phyloP scores from a whole-genome alignment of 108 stramenopile species.

The Conticribra weissflogii region DNA sequence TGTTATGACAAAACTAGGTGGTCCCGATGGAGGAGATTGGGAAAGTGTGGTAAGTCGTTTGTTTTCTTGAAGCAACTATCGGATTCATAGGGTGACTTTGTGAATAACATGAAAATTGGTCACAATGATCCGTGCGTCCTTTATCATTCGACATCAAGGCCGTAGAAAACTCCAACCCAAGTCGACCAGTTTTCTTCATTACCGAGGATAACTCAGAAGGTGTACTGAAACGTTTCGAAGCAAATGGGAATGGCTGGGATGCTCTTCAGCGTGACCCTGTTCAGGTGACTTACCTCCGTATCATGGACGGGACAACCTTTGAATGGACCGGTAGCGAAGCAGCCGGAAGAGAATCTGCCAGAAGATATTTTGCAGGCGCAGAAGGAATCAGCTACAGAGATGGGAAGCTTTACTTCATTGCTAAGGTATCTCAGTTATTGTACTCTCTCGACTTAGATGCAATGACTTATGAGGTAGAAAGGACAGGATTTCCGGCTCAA shows the following conservation, averaged over 20 bases:
- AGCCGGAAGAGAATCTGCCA: slow-evolving; percentile 13
- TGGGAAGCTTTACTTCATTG: slow-evolving; percentile 38
- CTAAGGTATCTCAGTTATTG: slow-evolving; percentile 24
- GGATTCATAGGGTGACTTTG: not conserved
- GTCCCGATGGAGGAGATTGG: slow-evolving; percentile 22
- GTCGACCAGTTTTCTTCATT: slow-evolving; percentile 44
- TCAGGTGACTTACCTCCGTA: not conserved
- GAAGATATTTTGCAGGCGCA: slow-evolving; percentile 24
- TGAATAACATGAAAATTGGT: too few species aligned
- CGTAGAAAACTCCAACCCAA: slow-evolving; percentile 16
- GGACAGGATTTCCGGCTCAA: slow-evolving; percentile 11
- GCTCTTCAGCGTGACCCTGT: slow-evolving; percentile 9
- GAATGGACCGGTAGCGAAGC: slow-evolving; percentile 35
- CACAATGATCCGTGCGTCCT: too few species aligned
- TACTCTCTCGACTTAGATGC: slow-evolving; percentile 29
- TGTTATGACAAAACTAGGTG: slow-evolving; percentile 11
- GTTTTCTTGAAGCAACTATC: not conserved
- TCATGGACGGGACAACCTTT: slow-evolving; percentile 23
- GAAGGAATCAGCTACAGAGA: slow-evolving; percentile 49
- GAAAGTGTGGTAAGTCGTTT: slow-evolving; percentile 20
- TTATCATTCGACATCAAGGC: slow-evolving; percentile 5
- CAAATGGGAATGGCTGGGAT: slow-evolving; percentile 22
- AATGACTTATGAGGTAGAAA: slow-evolving; percentile 5
- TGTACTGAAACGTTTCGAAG: slow-evolving; percentile 47
- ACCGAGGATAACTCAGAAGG: slow-evolving; percentile 58